phyloP scores from a whole-genome alignment of 164 flowering plant species.

The Tetracentron sinense region DNA sequence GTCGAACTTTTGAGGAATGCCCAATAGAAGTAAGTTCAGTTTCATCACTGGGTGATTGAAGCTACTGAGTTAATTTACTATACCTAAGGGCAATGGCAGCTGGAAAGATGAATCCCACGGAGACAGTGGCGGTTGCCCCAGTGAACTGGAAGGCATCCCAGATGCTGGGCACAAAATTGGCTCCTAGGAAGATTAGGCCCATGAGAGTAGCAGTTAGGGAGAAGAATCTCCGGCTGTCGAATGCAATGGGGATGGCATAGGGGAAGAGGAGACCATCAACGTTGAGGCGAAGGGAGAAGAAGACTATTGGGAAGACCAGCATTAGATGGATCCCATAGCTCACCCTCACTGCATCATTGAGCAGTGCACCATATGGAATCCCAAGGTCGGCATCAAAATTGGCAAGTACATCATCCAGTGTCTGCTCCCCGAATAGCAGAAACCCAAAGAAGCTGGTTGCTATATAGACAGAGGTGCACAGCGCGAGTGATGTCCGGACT shows the following conservation, averaged over 20 bases:
- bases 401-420: slow-evolving; percentile 67
- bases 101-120: slow-evolving; percentile 75
- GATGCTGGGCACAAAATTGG: slow-evolving; percentile 70
- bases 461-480: slow-evolving; percentile 55
- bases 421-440: slow-evolving; percentile 65
- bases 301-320: slow-evolving; percentile 76
- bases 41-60: too few relatives aligned
- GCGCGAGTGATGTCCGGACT: slow-evolving; percentile 42
- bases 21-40: too few relatives aligned
- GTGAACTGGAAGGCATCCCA: slow-evolving; percentile 87
- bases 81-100: slow-evolving; percentile 68
- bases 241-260: slow-evolving; percentile 41
- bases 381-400: slow-evolving; percentile 69
- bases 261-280: slow-evolving; percentile 72
- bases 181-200: slow-evolving; percentile 57
- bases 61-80: too few relatives aligned
- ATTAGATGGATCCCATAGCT: slow-evolving; percentile 76
- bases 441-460: slow-evolving; percentile 72
- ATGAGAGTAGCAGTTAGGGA: slow-evolving; percentile 44
- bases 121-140: slow-evolving; percentile 67
- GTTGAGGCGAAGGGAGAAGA: slow-evolving; percentile 70
- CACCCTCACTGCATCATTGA: slow-evolving; percentile 55
- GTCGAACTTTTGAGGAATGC: too few relatives aligned
- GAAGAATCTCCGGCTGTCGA: slow-evolving; percentile 48
- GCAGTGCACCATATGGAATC: slow-evolving; percentile 45